Evolutionary conservation across 2,329 filamentous ascomycete genomes (phyloP).

Genomic region (Trichoderma cornu-damae): DNA sequence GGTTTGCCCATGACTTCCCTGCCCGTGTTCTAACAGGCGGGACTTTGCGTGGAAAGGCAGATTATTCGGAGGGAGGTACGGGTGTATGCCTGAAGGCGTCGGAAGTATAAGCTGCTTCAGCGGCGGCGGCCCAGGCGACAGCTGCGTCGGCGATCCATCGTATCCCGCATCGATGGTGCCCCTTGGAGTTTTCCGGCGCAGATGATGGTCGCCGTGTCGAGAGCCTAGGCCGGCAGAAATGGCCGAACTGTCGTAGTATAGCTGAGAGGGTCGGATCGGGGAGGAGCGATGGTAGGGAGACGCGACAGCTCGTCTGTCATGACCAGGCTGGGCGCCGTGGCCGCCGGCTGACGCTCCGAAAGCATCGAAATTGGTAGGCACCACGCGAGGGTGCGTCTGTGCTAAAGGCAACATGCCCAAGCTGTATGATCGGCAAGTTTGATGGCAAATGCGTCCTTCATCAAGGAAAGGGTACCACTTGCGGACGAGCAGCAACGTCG

Average conservation of each 20-base stretch:
- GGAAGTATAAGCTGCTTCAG: constrained; percentile 79
- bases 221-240: constrained; percentile 23
- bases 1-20: not conserved
- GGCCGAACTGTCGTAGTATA: constrained; percentile 22
- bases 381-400: constrained; percentile 48
- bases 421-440: constrained; percentile 18
- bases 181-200: constrained; percentile 87
- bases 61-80: constrained; percentile 18
- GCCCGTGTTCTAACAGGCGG: not conserved
- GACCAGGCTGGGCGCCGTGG: constrained; percentile 21
- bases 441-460: constrained; percentile 21
- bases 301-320: constrained; percentile 27
- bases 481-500: constrained; percentile 31
- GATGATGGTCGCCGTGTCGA: constrained; percentile 60
- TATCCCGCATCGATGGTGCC: constrained; percentile 91
- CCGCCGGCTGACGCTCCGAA: constrained; percentile 25
- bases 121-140: constrained; percentile 67
- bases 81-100: constrained; percentile 32
- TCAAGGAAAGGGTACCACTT: constrained; percentile 29
- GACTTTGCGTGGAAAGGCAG: constrained; percentile 16
- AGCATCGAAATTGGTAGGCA: constrained; percentile 40
- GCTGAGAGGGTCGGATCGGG: constrained; percentile 32
- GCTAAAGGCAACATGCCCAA: constrained; percentile 46
- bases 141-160: constrained; percentile 73
- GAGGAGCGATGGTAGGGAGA: constrained; percentile 28